Evolutionary conservation across 176 grass and related monocot genomes (phyloP).

Genomic region (Pontederia paniculata): DNA sequence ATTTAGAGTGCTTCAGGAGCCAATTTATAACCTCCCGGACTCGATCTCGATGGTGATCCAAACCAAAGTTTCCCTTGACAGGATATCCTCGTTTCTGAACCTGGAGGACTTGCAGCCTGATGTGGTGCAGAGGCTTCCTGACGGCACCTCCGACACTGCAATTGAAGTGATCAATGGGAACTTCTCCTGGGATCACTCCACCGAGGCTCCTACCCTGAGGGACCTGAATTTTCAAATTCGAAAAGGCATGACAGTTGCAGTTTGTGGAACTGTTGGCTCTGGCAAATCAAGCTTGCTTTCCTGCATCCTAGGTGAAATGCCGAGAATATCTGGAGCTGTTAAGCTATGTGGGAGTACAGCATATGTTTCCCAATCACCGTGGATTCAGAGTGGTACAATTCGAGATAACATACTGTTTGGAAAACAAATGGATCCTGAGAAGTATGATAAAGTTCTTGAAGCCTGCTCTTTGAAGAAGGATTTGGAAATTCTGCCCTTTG

Average conservation of each 20-base stretch:
- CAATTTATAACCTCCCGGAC: conserved; percentile 62
- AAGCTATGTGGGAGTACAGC: conserved; percentile 39
- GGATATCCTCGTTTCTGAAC: conserved; percentile 37
- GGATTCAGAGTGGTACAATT: conserved; percentile 73
- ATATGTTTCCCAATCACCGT: conserved; percentile 63
- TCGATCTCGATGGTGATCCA: conserved; percentile 58
- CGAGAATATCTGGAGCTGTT: conserved; percentile 62
- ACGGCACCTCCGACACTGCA: conserved; percentile 7
- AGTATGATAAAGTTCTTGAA: conserved; percentile 46
- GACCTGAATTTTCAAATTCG: conserved; percentile 27
- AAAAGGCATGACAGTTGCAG: conserved; percentile 39
- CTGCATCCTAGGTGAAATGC: conserved; percentile 64
- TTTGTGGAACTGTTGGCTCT: conserved; percentile 61
- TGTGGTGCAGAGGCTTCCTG: background rate
- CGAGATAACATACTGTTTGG: conserved; percentile 73
- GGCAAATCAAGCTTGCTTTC: conserved; percentile 62
- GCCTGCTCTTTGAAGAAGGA: conserved; percentile 72
- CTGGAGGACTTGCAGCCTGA: conserved; percentile 29
- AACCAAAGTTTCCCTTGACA: conserved; percentile 59
- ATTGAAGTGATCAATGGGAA: conserved; percentile 24
- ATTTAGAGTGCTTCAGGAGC: conserved; percentile 51
- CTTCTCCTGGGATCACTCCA: conserved; percentile 55
- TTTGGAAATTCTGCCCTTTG: conserved; percentile 48
- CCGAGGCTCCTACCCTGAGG: conserved; percentile 31
- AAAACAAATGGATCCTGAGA: conserved; percentile 33